Conservation (phyloP, 352 stramenopile species). For the Globisporangium nunn region DNA sequence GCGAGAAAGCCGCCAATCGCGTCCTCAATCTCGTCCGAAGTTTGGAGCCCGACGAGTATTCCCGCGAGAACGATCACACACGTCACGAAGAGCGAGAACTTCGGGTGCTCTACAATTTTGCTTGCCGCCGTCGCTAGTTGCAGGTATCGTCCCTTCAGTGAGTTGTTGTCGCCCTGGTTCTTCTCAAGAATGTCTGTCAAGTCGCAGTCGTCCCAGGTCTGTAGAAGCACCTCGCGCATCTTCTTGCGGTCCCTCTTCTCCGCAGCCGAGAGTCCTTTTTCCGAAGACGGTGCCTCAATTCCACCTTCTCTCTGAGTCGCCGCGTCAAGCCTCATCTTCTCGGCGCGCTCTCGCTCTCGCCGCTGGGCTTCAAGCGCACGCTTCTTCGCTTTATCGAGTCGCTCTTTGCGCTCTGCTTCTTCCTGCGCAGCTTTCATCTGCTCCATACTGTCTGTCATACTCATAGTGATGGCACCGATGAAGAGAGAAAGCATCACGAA, state of each 20-base stretch:
- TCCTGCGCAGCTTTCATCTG: conserved; percentile 75
- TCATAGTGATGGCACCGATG: conserved; percentile 88
- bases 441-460: conserved; percentile 87
- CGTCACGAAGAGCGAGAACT: conserved; percentile 70
- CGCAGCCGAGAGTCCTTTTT: conserved; percentile 41
- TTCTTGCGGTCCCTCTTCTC: conserved; percentile 61
- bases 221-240: conserved; percentile 66
- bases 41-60: conserved; percentile 75
- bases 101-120: conserved; percentile 50
- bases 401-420: conserved; percentile 50
- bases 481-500: conserved; percentile 89
- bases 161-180: conserved; percentile 36
- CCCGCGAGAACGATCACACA: conserved; percentile 68
- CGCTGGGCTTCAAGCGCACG: conserved; percentile 42
- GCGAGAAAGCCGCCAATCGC: conserved; percentile 39
- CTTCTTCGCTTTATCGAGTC: conserved; percentile 50
- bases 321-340: conserved; percentile 25
- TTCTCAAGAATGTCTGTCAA: conserved; percentile 53
- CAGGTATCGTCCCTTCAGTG: conserved; percentile 46
- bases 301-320: background rate
- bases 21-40: conserved; percentile 38
- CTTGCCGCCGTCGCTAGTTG: conserved; percentile 25
- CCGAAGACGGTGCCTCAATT: conserved; percentile 3
- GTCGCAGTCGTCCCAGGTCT: conserved; percentile 73
- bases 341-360: conserved; percentile 30